Conservation (phyloP, 2,329 filamentous ascomycete genomes). For the Diplodia seriata region DNA sequence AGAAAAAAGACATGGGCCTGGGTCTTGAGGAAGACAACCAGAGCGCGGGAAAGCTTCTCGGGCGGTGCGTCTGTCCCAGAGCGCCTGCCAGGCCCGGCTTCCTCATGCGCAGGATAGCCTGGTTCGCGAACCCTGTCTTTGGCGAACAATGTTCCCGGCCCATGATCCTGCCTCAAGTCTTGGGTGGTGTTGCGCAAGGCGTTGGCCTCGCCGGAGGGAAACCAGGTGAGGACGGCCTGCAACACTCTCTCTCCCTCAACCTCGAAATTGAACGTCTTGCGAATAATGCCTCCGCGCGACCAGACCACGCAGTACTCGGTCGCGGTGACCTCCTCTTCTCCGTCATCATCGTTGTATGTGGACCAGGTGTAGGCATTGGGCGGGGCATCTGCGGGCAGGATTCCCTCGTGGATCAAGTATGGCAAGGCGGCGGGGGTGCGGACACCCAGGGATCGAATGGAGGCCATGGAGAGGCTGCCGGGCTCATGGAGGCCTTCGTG, state of each 20-base stretch:
- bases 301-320: slow-evolving; percentile 82
- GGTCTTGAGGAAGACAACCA: slow-evolving; percentile 90
- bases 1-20: slow-evolving; percentile 95
- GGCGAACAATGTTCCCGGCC: slow-evolving; percentile 34
- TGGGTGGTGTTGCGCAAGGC: slow-evolving; percentile 13
- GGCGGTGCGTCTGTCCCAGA: slow-evolving; percentile 38
- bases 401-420: slow-evolving; percentile 80
- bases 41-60: slow-evolving; percentile 56
- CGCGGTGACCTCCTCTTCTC: slow-evolving; percentile 71
- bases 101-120: slow-evolving; percentile 1
- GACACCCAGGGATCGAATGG: slow-evolving; percentile 86
- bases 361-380: slow-evolving; percentile 78
- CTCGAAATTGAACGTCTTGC: slow-evolving; percentile 84
- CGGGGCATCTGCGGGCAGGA: slow-evolving; percentile 72
- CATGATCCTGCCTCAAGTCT: slow-evolving; percentile 15
- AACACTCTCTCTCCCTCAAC: slow-evolving; percentile 84
- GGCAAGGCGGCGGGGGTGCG: slow-evolving; percentile 85
- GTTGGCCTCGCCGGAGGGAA: slow-evolving; percentile 60
- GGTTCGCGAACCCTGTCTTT: slow-evolving; percentile 42
- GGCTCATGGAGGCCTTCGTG: slow-evolving; percentile 43
- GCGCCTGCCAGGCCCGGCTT: slow-evolving; percentile 29
- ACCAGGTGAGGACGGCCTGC: slow-evolving; percentile 86
- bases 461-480: slow-evolving; percentile 70
- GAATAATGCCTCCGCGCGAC: slow-evolving; percentile 84
- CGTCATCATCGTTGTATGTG: slow-evolving; percentile 57